Percentiles rank a stretch among this genome's conserved stretches.
phyloP scores from a whole-genome alignment of 768 basidiomycete species.

The Suillus sp. region DNA sequence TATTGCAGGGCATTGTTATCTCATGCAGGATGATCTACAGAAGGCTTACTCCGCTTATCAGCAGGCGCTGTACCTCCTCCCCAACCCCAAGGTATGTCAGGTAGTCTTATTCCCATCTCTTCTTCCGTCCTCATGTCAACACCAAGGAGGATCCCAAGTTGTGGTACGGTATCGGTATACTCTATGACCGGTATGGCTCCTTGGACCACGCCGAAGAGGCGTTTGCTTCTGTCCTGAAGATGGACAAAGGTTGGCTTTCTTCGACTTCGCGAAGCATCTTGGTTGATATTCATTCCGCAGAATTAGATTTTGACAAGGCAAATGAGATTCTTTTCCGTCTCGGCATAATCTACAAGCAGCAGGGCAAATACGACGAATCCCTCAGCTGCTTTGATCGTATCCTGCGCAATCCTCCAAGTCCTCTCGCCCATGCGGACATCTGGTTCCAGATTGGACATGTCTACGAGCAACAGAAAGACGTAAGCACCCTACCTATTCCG shows the following conservation, averaged over 20 bases:
- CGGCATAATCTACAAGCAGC: constrained; percentile 99
- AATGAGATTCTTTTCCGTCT: constrained; percentile 98
- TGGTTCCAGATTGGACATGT: constrained; percentile 99
- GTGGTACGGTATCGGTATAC: constrained; percentile 99
- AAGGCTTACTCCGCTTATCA: constrained; percentile 99
- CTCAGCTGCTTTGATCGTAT: constrained; percentile 96
- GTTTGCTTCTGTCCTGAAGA: constrained; percentile 91
- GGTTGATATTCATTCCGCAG: constrained; percentile 34
- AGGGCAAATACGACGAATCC: constrained; percentile 88
- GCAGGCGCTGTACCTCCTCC: constrained; percentile 93
- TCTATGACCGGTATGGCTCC: constrained; percentile 98
- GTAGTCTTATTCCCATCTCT: constrained; percentile 1
- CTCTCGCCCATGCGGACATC: constrained; percentile 95
- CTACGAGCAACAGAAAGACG: constrained; percentile 96
- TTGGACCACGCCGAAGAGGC: constrained; percentile 99
- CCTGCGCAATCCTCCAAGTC: constrained; percentile 91
- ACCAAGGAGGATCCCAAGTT: constrained; percentile 90
- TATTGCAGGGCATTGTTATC: constrained; percentile 84
- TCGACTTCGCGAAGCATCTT: not conserved
- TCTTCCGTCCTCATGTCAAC: constrained; percentile 16
- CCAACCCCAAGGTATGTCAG: constrained; percentile 84
- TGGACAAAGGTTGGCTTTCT: constrained; percentile 83
- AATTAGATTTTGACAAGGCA: constrained; percentile 91
- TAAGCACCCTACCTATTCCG: constrained; percentile 39
- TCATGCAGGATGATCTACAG: constrained; percentile 99